Conservation (phyloP, 495 filamentous ascomycete genomes). For the Elaphomyces granulatus region DNA sequence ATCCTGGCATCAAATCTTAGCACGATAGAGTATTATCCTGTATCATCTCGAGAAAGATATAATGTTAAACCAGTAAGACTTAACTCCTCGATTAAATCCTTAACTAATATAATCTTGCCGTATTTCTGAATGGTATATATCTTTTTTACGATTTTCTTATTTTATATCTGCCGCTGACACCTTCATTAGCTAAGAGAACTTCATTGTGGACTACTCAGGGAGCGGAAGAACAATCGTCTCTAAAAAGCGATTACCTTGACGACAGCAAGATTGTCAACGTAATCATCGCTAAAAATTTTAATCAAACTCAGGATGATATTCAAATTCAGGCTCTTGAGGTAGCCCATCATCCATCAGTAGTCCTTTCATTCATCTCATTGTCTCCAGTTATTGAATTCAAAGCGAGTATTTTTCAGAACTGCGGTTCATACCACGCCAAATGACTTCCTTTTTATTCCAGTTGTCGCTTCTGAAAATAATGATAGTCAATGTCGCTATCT, state of each 20-base stretch:
- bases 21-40: background rate
- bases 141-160: too few relatives aligned
- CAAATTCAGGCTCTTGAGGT: constrained; percentile 79
- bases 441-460: constrained; percentile 65
- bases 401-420: constrained; percentile 57
- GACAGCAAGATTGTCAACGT: constrained; percentile 54
- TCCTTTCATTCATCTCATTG: too few relatives aligned
- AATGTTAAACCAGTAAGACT: background rate
- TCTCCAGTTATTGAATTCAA: constrained; percentile 68
- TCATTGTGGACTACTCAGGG: too few relatives aligned
- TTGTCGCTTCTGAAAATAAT: constrained; percentile 28
- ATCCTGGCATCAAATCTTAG: constrained; percentile 34
- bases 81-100: too few relatives aligned
- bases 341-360: constrained; percentile 1
- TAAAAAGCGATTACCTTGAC: constrained; percentile 12
- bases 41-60: background rate
- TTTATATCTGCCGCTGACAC: too few relatives aligned
- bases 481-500: constrained; percentile 11
- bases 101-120: too few relatives aligned
- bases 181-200: too few relatives aligned
- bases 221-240: background rate
- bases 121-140: too few relatives aligned
- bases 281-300: constrained; percentile 66
- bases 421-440: constrained; percentile 58
- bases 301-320: constrained; percentile 51